phyloP scores from a whole-genome alignment of 805 yeast genomes.

The Soucietia sequanensis region DNA sequence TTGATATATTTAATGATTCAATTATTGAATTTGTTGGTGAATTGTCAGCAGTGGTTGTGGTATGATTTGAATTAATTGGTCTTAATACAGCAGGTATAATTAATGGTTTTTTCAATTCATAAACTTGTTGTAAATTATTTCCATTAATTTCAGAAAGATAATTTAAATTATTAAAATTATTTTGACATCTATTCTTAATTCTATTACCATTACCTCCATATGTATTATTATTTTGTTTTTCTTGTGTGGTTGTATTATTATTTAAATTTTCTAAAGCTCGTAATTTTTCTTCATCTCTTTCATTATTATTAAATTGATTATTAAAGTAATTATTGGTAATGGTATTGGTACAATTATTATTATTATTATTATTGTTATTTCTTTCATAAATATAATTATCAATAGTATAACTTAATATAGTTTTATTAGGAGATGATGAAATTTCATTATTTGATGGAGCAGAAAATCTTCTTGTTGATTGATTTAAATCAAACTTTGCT shows the following conservation, averaged over 20 bases:
- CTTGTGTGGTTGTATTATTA: slow-evolving; percentile 18
- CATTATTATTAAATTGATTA: slow-evolving; percentile 1
- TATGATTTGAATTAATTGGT: slow-evolving; percentile 22
- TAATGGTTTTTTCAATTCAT: slow-evolving; percentile 46
- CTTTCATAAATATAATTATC: slow-evolving; percentile 21
- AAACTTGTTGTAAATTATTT: slow-evolving; percentile 36
- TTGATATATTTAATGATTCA: too few relatives aligned
- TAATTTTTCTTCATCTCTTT: slow-evolving; percentile 12
- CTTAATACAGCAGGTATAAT: slow-evolving; percentile 54
- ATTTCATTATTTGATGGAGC: slow-evolving; percentile 12
- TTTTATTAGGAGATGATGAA: slow-evolving; percentile 5
- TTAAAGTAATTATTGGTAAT: slow-evolving; percentile 6
- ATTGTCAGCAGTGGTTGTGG: neutral
- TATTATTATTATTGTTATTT: slow-evolving; percentile 10
- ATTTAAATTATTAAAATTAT: slow-evolving; percentile 2
- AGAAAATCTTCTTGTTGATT: slow-evolving; percentile 37
- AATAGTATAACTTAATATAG: slow-evolving; percentile 15
- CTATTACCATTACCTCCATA: neutral
- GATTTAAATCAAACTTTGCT: slow-evolving; percentile 46
- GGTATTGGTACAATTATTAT: slow-evolving; percentile 9
- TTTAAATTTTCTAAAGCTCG: slow-evolving; percentile 22
- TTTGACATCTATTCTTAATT: slow-evolving; percentile 3
- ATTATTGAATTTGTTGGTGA: neutral
- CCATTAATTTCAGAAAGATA: slow-evolving; percentile 6
- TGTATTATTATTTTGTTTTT: slow-evolving; percentile 6